Conservation (phyloP, 2,329 filamentous ascomycete species). For the Hymenoscyphus occultus region DNA sequence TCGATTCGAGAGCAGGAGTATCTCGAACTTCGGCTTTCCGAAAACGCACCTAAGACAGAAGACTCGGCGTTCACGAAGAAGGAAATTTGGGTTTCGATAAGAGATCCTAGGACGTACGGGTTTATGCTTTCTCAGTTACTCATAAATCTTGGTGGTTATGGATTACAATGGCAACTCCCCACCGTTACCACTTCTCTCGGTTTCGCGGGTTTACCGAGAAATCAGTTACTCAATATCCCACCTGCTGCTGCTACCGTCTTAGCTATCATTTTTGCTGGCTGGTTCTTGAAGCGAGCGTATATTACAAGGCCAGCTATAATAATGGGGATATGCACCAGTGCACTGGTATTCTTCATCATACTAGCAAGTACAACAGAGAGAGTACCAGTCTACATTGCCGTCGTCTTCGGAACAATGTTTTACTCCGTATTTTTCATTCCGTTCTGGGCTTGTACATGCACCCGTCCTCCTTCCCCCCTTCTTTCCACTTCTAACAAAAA, state of each 20-base stretch:
- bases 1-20: conserved; percentile 41
- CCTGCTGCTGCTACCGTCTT: conserved; percentile 43
- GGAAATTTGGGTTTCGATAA: conserved; percentile 39
- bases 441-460: conserved; percentile 42
- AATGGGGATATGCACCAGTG: conserved; percentile 41
- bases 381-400: conserved; percentile 43
- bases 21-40: conserved; percentile 38
- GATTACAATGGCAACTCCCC: conserved; percentile 42
- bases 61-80: conserved; percentile 38
- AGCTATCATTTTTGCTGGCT: conserved; percentile 41
- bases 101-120: conserved; percentile 37
- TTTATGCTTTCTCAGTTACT: conserved; percentile 40
- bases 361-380: conserved; percentile 41
- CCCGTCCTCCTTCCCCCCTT: background rate
- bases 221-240: conserved; percentile 46
- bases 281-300: conserved; percentile 41
- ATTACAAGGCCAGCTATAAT: conserved; percentile 42
- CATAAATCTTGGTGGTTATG: conserved; percentile 43
- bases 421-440: conserved; percentile 45
- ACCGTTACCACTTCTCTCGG: conserved; percentile 43
- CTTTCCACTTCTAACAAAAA: background rate
- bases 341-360: conserved; percentile 44
- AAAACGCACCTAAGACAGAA: conserved; percentile 40
- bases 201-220: conserved; percentile 42
- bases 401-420: conserved; percentile 44